phyloP scores from a whole-genome alignment of 805 yeast genomes.

The Ogataea polymorpha region DNA sequence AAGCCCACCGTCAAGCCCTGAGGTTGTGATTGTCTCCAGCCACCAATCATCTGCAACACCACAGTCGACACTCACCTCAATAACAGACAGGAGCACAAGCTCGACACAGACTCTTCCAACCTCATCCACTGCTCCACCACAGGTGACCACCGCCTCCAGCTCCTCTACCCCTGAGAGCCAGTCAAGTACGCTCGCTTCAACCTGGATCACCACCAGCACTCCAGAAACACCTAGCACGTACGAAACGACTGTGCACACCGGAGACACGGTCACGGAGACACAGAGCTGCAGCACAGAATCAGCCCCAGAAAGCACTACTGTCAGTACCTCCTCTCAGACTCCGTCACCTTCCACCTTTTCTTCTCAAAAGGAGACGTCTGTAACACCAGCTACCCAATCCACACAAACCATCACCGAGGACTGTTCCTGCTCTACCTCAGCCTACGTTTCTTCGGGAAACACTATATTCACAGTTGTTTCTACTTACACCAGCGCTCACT shows the following conservation, averaged over 20 bases:
- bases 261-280: neutral
- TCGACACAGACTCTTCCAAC: neutral
- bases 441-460: neutral
- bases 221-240: neutral
- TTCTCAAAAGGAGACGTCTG: neutral
- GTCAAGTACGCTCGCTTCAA: conserved; percentile 1
- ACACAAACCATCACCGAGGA: neutral
- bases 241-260: neutral
- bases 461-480: conserved; percentile 1
- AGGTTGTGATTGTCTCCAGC: too few relatives aligned
- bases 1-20: neutral
- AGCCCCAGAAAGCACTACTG: too few relatives aligned
- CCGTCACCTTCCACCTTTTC: neutral
- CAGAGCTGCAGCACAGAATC: neutral
- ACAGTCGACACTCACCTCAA: neutral
- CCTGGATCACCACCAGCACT: conserved; percentile 3
- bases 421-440: conserved; percentile 2
- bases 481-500: neutral
- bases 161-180: neutral
- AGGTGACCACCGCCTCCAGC: neutral
- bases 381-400: neutral
- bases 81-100: neutral
- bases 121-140: neutral
- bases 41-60: too few relatives aligned
- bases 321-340: too few relatives aligned